Evolutionary conservation across 805 yeast species (phyloP).

Genomic region (Nakazawaea molendinolei): DNA sequence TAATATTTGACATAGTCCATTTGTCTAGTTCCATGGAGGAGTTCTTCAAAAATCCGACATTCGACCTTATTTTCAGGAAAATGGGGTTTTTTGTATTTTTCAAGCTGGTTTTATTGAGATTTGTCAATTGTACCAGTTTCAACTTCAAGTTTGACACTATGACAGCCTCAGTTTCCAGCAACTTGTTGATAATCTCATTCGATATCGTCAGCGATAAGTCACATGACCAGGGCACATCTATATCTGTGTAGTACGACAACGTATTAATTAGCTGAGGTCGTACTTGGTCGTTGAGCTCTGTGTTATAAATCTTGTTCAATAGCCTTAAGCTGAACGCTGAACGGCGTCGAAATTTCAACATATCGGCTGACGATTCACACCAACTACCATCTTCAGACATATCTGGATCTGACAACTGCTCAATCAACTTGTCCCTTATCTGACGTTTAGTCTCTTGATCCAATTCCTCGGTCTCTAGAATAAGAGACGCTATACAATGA

Average conservation of each 20-base stretch:
- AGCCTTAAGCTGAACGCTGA: background rate
- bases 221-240: conserved; percentile 4
- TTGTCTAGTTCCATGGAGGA: conserved; percentile 8
- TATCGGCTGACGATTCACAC: background rate
- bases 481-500: background rate
- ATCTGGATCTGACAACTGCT: background rate
- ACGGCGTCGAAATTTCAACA: background rate
- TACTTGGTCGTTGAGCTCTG: background rate
- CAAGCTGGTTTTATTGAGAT: conserved; percentile 9
- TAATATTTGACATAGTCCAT: conserved; percentile 7
- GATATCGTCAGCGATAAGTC: background rate
- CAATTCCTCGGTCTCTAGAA: background rate
- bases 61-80: conserved; percentile 1
- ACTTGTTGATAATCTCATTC: background rate
- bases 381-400: background rate
- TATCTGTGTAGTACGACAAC: background rate
- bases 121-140: conserved; percentile 3
- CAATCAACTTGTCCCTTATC: background rate
- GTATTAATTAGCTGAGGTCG: background rate
- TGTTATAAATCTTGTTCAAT: background rate
- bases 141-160: background rate
- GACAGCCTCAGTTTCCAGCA: background rate
- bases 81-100: too few species aligned
- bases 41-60: conserved; percentile 7
- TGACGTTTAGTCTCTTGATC: background rate